Evolutionary conservation across 108 stramenopile genomes (phyloP).

Genomic region (Nitzschia sp.): DNA sequence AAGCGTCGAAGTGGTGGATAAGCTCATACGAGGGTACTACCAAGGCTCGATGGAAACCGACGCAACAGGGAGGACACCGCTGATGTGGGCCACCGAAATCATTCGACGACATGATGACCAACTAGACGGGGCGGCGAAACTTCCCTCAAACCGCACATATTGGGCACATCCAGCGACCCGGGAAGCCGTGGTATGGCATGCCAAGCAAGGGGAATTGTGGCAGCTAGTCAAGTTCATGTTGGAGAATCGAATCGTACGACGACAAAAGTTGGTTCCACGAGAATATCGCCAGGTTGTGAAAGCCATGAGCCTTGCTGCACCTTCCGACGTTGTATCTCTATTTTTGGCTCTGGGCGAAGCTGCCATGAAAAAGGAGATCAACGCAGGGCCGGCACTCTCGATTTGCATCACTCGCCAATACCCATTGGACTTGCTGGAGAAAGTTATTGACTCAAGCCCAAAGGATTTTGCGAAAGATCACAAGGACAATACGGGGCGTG

Average conservation of each 20-base stretch:
- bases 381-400: conserved; percentile 17
- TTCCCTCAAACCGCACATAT: conserved; percentile 3
- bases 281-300: conserved; percentile 17
- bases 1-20: conserved; percentile 19
- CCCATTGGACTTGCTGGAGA: conserved; percentile 15
- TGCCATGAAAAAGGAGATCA: conserved; percentile 16
- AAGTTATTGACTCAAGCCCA: conserved; percentile 14
- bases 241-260: conserved; percentile 19
- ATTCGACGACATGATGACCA: conserved; percentile 11
- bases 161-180: conserved; percentile 26
- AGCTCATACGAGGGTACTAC: conserved; percentile 21
- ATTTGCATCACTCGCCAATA: conserved; percentile 32
- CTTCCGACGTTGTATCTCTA: conserved; percentile 5
- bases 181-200: conserved; percentile 23
- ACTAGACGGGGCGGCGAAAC: not conserved
- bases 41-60: conserved; percentile 26
- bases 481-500: conserved; percentile 29
- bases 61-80: conserved; percentile 20
- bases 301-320: conserved; percentile 16
- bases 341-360: conserved; percentile 13
- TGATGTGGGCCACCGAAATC: conserved; percentile 28
- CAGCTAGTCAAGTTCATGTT: conserved; percentile 11
- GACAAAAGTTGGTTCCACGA: conserved; percentile 11
- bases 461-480: conserved; percentile 17
- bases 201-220: conserved; percentile 15